Evolutionary conservation across 2,329 filamentous ascomycete genomes (phyloP), one percentile per base, ranked within the genome.

Genomic region (Remersonia thermophila): DNA sequence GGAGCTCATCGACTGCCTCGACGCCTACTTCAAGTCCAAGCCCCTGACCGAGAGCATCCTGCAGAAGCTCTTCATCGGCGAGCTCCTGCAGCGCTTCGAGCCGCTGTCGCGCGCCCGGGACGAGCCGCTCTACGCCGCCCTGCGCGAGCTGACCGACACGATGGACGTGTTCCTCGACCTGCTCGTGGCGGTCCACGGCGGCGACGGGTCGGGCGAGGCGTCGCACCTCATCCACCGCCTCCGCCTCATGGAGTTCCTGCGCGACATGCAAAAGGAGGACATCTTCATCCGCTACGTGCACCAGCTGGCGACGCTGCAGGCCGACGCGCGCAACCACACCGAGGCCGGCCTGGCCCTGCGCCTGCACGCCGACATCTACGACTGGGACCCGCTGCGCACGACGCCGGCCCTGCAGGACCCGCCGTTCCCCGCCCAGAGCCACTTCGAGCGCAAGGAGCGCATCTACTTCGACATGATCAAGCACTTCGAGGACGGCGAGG

Each of bases 271-370:
- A 47, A 93, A 93, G 53, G 86, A 94, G 55, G 87, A 95, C 51
- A 94, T 95, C 39, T 96, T 94, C 57, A 82, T 94, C 45, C 80
- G 86, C 46, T 95, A 96, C 51, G 87, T 96, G 11, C 89, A 96
- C 54, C 86, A 95, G 56, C 69, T 96, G 14, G 83, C 86, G 2
- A 65, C 76, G 27, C 65, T 91, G 10, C 89, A 96, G 55, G 70
- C 73, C 7, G 73, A 79, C 28, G 72, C 81, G 3, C 70, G 80
- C 39, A 91, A 94, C 50, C 75, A 79, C 44, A 83, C 85, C 0
- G 87, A 95, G 59, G 89, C 89, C 11, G 91, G 86, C 10, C 69
- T 96, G 43, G 86, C 87, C 3, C 68, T 96, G 27, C 80, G 85
- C 28, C 73, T 96, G 37, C 91, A 96, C 55, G 87, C 89, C 2